Percentiles rank a stretch among this genome's conserved stretches.
phyloP scores from a whole-genome alignment of 306 rosid genomes.

The Acmispon strigosus region DNA sequence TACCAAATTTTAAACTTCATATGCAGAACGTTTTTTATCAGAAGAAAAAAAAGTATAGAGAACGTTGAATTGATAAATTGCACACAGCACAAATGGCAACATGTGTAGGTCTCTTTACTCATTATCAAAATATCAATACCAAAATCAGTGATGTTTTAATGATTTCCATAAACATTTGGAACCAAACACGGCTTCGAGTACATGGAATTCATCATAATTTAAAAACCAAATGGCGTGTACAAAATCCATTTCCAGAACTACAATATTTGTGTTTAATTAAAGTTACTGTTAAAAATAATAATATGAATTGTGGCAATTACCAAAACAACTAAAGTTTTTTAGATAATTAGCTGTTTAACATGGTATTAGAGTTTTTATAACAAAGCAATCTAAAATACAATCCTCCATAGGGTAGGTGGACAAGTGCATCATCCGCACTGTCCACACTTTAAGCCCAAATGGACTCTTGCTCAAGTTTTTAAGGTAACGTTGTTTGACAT shows the following conservation, averaged over 20 bases:
- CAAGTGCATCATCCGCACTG: too few species aligned
- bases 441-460: too few species aligned
- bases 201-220: neutral
- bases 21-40: neutral
- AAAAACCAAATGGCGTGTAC: neutral
- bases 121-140: conserved; percentile 29
- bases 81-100: conserved; percentile 19
- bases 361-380: too few species aligned
- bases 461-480: too few species aligned
- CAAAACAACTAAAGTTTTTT: too few species aligned
- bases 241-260: neutral
- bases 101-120: conserved; percentile 17
- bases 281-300: too few species aligned
- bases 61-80: neutral
- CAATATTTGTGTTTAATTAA: neutral
- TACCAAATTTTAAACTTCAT: neutral
- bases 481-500: too few species aligned
- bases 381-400: too few species aligned
- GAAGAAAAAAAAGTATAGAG: too few species aligned
- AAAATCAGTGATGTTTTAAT: neutral
- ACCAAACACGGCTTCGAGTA: neutral
- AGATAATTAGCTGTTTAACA: too few species aligned
- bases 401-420: too few species aligned
- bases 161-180: neutral
- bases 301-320: too few species aligned